Percentiles rank a stretch among this genome's conserved stretches.
Evolutionary conservation across 352 stramenopile genomes (phyloP).

Genomic region (Phytophthora fragariaefolia): DNA sequence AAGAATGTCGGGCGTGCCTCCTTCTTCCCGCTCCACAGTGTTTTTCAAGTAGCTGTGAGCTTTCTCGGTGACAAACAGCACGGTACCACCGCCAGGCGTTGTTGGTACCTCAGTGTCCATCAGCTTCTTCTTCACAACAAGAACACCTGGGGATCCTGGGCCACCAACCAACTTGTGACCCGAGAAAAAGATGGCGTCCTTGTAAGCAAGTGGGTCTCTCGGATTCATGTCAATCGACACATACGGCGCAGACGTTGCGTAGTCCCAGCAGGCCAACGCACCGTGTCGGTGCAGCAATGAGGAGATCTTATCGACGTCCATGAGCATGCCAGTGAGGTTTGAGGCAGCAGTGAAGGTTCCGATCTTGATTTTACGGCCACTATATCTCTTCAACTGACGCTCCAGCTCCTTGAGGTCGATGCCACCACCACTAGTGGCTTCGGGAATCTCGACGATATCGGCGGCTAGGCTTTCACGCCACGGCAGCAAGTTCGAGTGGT

Average conservation of each 20-base stretch:
- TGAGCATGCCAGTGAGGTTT: conserved; percentile 95
- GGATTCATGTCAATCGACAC: conserved; percentile 97
- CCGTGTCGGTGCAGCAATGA: conserved; percentile 91
- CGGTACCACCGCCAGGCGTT: conserved; percentile 55
- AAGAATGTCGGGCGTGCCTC: conserved; percentile 95
- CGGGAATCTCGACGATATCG: conserved; percentile 81
- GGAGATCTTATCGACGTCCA: conserved; percentile 90
- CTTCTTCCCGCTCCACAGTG: conserved; percentile 92
- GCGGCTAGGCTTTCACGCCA: conserved; percentile 92
- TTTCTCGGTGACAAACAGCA: conserved; percentile 66
- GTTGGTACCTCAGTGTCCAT: conserved; percentile 67
- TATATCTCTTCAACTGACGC: conserved; percentile 55
- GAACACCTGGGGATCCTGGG: conserved; percentile 91
- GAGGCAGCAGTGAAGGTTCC: conserved; percentile 92
- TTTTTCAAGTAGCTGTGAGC: conserved; percentile 82
- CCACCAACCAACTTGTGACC: conserved; percentile 98
- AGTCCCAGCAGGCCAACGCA: conserved; percentile 96
- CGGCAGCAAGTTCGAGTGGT: conserved; percentile 97
- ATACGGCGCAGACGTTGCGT: conserved; percentile 95
- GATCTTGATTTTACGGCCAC: conserved; percentile 68
- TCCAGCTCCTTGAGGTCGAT: conserved; percentile 72
- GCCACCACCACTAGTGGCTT: conserved; percentile 43
- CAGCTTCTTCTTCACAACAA: conserved; percentile 95
- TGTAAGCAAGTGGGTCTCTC: conserved; percentile 50
- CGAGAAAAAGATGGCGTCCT: conserved; percentile 96